Base-by-base conservation (phyloP, 2,329 filamentous ascomycete species). In the Acarospora socialis region DNA sequence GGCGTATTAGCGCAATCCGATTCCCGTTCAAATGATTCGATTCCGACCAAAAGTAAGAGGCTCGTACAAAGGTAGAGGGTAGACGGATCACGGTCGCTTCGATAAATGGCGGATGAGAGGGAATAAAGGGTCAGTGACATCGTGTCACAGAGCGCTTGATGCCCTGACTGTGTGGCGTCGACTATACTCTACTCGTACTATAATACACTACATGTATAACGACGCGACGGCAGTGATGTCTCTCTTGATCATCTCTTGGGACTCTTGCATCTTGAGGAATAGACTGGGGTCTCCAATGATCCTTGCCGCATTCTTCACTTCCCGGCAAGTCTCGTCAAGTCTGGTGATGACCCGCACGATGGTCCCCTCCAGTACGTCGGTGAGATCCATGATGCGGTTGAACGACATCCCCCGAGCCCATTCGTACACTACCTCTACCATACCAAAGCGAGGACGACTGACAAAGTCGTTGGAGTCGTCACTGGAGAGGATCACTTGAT, bases 351-450 rank as follows among this genome's bases (percentile, higher is more conserved):
- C 87, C 32, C 90, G 67, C 28, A 98, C 90, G 58, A 98, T 95
- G 0, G 90, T 95, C 1, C 90, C 90, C 56, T 98, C 90, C 47
- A 95, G 73, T 35, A 98, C 86, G 53, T 95, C 87, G 5, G 90
- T 98, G 50, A 98, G 60, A 43, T 87, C 81, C 0, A 87, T 95
- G 44, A 98, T 98, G 43, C 90, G 87, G 58, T 92, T 92, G 66
- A 98, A 98, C 32, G 81, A 87, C 83, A 95, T 95, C 16, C 90
- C 90, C 30, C 83, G 68, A 7, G 90, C 90, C 90, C 90, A 98
- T 56, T 98, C 90, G 53, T 95, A 94, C 20, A 98, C 92, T 0
- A 98, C 90, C 56, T 98, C 90, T 52, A 93, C 84, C 34, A 98
- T 69, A 1, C 87, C 90, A 51, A 98, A 98, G 7, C 87, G 71